Base-by-base conservation (phyloP, 495 filamentous ascomycete species). In the Mytilinidion resinicola region DNA sequence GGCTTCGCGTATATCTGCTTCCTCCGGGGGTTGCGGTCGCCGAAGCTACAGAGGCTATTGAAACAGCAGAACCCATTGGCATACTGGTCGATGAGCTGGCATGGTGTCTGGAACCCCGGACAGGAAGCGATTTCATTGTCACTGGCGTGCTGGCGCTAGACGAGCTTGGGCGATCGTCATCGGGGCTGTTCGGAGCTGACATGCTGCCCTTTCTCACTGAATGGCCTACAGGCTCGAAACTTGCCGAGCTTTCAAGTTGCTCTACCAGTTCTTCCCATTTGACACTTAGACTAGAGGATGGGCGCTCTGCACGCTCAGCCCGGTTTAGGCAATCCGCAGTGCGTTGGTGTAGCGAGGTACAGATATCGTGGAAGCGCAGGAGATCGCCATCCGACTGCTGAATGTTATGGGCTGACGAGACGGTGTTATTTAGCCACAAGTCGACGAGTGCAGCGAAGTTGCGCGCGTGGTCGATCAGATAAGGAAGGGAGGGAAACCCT, bases 401-500 rank as follows among this genome's bases (percentile, higher is more conserved):
- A 17, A 78, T 74, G 34, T 74, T 72, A 25, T 67, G 77, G 36
- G 59, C 76, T 49, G 36, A 80, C 71, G 17, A 76, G 66, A 75
- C 72, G 36, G 78, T 76, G 15, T 74, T 67, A 38, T 90, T 86
- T 14, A 93, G 79, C 93, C 93, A 99, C 36, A 97, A 78, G 55
- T 85, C 85, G 48, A 95, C 86, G 15, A 99, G 73, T n/a, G 84
- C 85, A 9, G 93, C 91, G 66, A 89, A 96, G 69, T 87, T 90
- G 51, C 90, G 83, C 4, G 90, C 83, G 56, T 92, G 86, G 63
- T 99, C 93, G 65, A 99, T 88, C 11, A 99, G 80, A 68, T 96
- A 96, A 0, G 93, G 93, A 25, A 99, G 81, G 35, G 87, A 91
- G 8, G 92, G 95, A 62, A 96, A 97, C 0, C 93, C 93, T 74